A percentile compares a stretch with the other conserved stretches of the same genome.
These are phyloP conservation scores for Begonia peltatifolia DNA, from an alignment of 306 rosid species.

Conservation along the genomic window DNA sequence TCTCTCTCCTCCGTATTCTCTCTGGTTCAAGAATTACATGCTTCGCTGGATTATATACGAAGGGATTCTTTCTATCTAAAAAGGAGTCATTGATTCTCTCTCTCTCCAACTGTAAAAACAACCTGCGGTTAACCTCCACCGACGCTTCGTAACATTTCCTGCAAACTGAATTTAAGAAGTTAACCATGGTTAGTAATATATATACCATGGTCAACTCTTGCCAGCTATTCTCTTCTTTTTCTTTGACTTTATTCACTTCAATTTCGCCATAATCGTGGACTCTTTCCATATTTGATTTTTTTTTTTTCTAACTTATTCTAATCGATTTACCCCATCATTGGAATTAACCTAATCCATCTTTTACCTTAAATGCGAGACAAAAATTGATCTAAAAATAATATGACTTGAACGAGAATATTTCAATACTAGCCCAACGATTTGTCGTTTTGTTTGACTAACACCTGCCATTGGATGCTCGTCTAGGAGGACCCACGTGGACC, in stretches of 20 bases:
- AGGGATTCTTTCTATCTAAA: conserved; percentile 15
- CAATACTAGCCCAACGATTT: too few relatives aligned
- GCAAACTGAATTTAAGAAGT: conserved; percentile 13
- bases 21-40: conserved; percentile 17
- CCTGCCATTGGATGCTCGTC: conserved; percentile 18
- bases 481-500: conserved; percentile 18
- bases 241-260: too few relatives aligned
- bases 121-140: conserved; percentile 49
- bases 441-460: conserved; percentile 5
- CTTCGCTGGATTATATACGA: conserved; percentile 55
- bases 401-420: too few relatives aligned
- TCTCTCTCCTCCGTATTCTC: conserved; percentile 6
- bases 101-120: conserved; percentile 6
- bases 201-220: conserved; percentile 13
- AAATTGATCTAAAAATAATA: too few relatives aligned
- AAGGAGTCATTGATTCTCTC: neutral
- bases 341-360: too few relatives aligned
- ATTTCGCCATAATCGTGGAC: too few relatives aligned
- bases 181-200: neutral
- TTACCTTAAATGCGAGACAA: too few relatives aligned
- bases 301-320: neutral
- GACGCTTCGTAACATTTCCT: conserved; percentile 24
- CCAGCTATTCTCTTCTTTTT: neutral
- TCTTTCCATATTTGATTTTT: neutral
- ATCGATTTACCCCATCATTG: too few relatives aligned